These are phyloP conservation scores for Apophysomyces variabilis DNA, from an alignment of 371 early-diverging fungal species.

Conservation along the genomic window DNA sequence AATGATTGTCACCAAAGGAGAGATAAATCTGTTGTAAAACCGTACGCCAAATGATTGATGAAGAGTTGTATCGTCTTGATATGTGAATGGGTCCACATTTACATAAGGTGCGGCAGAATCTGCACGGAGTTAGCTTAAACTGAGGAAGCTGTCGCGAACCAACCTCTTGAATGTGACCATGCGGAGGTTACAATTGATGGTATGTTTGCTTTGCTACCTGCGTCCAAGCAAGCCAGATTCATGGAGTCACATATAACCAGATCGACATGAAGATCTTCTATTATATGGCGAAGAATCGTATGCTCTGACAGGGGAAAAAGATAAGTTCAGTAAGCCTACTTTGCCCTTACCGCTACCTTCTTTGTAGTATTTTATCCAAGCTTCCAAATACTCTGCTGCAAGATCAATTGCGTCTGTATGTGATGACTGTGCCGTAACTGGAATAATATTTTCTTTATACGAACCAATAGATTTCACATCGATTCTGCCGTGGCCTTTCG, in stretches of 20 bases:
- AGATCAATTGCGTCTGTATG: too few species aligned
- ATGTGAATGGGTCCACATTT: slow-evolving; percentile 9
- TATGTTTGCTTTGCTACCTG: neutral
- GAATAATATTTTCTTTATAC: too few species aligned
- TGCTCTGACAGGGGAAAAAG: too few species aligned
- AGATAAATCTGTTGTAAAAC: slow-evolving; percentile 24
- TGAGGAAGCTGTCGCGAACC: too few species aligned
- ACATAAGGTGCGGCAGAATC: slow-evolving; percentile 35
- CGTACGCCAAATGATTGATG: slow-evolving; percentile 17
- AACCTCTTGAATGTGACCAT: neutral
- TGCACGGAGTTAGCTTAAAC: neutral
- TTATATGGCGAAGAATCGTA: neutral
- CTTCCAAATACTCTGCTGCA: too few species aligned
- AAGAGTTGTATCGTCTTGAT: slow-evolving; percentile 17
- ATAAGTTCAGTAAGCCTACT: too few species aligned
- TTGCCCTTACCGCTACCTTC: too few species aligned
- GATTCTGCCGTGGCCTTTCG: slow-evolving; percentile 18
- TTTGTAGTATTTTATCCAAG: too few species aligned
- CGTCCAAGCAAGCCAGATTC: slow-evolving; percentile 13
- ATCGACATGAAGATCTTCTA: slow-evolving; percentile 7
- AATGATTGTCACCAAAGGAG: neutral
- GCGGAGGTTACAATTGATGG: slow-evolving; percentile 13
- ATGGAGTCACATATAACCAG: slow-evolving; percentile 18
- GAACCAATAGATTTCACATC: slow-evolving; percentile 14
- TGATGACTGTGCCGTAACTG: too few species aligned